phyloP scores from a whole-genome alignment of 371 early-diverging fungal genomes.

The Mortierella sp. region DNA sequence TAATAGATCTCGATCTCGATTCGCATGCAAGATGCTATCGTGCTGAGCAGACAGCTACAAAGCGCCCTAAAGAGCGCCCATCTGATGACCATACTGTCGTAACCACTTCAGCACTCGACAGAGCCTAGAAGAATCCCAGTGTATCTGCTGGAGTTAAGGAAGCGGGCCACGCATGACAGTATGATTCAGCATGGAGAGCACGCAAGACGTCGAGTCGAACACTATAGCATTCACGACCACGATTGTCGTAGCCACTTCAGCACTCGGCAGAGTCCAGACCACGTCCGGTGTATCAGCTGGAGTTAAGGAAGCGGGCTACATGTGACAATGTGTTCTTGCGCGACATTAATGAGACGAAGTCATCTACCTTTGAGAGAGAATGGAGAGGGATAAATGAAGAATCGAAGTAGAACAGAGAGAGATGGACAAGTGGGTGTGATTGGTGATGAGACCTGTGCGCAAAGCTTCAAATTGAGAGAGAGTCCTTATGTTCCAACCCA shows the following conservation, averaged over 20 bases:
- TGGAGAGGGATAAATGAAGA: too few species aligned
- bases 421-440: too few species aligned
- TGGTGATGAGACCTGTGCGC: too few species aligned
- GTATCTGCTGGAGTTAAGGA: slow-evolving; percentile 3
- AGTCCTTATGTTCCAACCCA: too few species aligned
- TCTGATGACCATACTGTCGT: slow-evolving; percentile 5
- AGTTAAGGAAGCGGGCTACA: slow-evolving; percentile 6
- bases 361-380: too few species aligned
- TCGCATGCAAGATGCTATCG: neutral
- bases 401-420: too few species aligned
- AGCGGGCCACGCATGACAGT: slow-evolving; percentile 3
- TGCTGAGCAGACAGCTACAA: slow-evolving; percentile 4
- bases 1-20: neutral
- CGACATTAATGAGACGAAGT: neutral
- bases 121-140: neutral
- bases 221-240: slow-evolving; percentile 4
- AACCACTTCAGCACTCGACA: neutral
- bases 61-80: slow-evolving; percentile 5
- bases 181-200: neutral
- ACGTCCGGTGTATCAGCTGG: neutral
- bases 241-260: slow-evolving; percentile 5
- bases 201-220: slow-evolving; percentile 3
- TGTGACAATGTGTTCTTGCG: neutral
- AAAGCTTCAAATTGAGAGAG: too few species aligned
- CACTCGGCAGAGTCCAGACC: slow-evolving; percentile 7